These are phyloP conservation scores for Vitis hybrid DNA, from an alignment of 177 flowering plant species.

Conservation along the genomic window DNA sequence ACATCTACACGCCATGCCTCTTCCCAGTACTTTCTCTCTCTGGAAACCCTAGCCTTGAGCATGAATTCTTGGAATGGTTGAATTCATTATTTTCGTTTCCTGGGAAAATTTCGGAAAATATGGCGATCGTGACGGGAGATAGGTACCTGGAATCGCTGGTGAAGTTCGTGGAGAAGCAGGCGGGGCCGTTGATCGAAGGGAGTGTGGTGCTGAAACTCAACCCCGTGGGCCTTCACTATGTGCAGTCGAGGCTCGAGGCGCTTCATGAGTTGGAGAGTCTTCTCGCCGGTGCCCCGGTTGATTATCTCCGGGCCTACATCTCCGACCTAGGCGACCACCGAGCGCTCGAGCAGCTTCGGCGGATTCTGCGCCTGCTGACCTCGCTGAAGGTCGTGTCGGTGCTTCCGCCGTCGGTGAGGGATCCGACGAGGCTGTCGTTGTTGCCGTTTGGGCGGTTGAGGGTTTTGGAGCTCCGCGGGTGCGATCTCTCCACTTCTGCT, in stretches of 20 bases:
- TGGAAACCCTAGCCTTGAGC: conserved; percentile 10
- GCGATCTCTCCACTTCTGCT: conserved; percentile 86
- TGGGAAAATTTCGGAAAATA: conserved; percentile 5
- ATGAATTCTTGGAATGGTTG: neutral
- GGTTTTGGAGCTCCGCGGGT: conserved; percentile 86
- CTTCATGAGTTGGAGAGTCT: conserved; percentile 79
- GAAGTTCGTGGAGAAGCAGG: conserved; percentile 66
- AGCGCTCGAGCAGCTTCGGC: conserved; percentile 86
- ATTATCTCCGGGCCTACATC: conserved; percentile 90
- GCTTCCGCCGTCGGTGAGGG: conserved; percentile 54
- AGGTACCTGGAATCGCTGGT: conserved; percentile 75
- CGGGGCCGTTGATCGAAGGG: conserved; percentile 70
- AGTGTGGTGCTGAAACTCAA: conserved; percentile 68
- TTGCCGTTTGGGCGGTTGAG: conserved; percentile 68
- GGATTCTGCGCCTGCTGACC: conserved; percentile 72
- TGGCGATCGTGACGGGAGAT: conserved; percentile 93
- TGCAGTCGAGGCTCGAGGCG: conserved; percentile 85
- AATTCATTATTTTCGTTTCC: too few relatives aligned
- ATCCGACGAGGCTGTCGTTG: conserved; percentile 78
- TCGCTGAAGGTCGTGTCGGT: conserved; percentile 79
- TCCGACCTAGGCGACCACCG: conserved; percentile 97
- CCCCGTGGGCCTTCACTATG: conserved; percentile 90
- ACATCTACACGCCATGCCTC: neutral
- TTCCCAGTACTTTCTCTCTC: neutral
- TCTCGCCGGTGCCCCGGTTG: conserved; percentile 89